These are phyloP conservation scores for Panellus pusillus DNA, from an alignment of 768 basidiomycete species.

Conservation along the genomic window DNA sequence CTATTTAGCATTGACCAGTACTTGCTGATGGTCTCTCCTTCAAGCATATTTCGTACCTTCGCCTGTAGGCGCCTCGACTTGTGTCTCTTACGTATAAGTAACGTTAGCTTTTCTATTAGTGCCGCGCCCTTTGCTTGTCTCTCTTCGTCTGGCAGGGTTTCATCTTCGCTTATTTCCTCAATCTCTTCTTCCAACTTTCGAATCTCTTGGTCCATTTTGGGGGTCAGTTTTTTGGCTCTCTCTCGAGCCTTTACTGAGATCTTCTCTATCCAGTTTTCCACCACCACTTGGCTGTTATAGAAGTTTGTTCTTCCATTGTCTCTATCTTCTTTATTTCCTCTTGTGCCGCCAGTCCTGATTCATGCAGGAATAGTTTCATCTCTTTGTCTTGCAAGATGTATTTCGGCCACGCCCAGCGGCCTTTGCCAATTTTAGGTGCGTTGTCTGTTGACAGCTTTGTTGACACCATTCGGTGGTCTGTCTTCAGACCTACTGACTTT, in stretches of 20 bases:
- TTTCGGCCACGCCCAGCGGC: slow-evolving; percentile 30
- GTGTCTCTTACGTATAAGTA: neutral
- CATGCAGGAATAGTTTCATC: neutral
- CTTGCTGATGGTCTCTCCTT: neutral
- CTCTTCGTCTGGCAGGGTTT: neutral
- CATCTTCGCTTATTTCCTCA: neutral
- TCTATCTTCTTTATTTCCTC: neutral
- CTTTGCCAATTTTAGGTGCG: slow-evolving; percentile 30
- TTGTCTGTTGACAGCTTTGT: neutral
- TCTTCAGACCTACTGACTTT: slow-evolving; percentile 17
- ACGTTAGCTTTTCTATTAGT: neutral
- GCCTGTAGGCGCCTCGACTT: neutral
- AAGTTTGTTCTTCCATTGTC: neutral
- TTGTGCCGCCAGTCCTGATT: neutral
- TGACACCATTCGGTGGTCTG: slow-evolving; percentile 34
- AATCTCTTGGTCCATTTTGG: neutral
- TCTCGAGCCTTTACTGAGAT: neutral
- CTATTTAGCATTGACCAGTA: neutral
- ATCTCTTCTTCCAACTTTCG: neutral
- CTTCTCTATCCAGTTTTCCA: neutral
- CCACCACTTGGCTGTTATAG: neutral
- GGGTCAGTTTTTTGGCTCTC: neutral
- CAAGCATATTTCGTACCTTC: neutral
- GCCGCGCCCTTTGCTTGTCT: neutral
- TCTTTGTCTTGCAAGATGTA: slow-evolving; percentile 22